Evolutionary conservation across 2,329 filamentous ascomycete genomes (phyloP), one percentile per base, ranked within the genome.

Genomic region (Stromatinia cepivora): DNA sequence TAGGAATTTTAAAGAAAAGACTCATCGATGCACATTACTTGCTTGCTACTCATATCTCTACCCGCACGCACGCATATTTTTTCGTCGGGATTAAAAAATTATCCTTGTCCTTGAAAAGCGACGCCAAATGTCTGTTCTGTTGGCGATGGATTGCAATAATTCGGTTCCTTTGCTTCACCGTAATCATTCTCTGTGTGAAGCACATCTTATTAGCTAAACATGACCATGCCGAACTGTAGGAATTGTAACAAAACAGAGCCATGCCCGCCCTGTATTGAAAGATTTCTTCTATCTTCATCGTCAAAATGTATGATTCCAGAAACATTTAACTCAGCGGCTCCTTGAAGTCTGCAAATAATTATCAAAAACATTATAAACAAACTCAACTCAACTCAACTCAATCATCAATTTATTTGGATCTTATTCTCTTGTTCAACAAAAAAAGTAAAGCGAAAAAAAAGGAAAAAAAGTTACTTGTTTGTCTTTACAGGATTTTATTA

Each of bases 231-330:
- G 25, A 25, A 20, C 15, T 7, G 17, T 6, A 42, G 42, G 67
- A 66, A 59, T 69, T 36, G 22, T 61, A 63, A 64, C 57, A 70
- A 70, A 70, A 67, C 17, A 66, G 63, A 65, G 67, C 52, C 67
- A 39, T 66, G 53, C 70, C 70, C 63, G 66, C 46, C 52, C 67
- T 4, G 66, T 22, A 74, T 71, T 70, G 71, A 73, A 73, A 54
- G 58, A 68, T 58, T 63, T 31, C 61, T 72, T 71, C 63, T 46
- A 50, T 72, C 69, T 69, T 71, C 70, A 70, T 59, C 68, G 66
- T 71, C 73, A 73, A 70, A 70, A 78, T 77, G 76, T 76, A 76
- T 71, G 75, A 75, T 74, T 71, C 71, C 69, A 71, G 72, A 65
- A 65, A 70, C 13, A 34, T 54, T 69, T 76, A 76, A 70, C 67